Conservation (phyloP, 1,284 basidiomycete species). For the Cryptococcus depauperatus region DNA sequence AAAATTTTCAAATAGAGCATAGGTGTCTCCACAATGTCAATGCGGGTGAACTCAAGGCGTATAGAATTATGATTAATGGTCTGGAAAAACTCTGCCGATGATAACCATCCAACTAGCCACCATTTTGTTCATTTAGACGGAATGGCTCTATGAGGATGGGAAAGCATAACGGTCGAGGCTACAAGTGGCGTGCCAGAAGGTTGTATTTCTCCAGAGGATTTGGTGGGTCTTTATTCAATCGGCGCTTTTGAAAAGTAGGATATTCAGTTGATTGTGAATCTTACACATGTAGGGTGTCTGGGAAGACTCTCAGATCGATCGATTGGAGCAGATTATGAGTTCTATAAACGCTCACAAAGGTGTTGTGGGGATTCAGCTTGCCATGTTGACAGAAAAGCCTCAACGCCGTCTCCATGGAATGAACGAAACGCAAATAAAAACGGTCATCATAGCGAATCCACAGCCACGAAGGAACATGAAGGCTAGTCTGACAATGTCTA, state of each 20-base stretch:
- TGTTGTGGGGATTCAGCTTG: conserved; percentile 69
- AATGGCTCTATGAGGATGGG: conserved; percentile 48
- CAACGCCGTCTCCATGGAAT: conserved; percentile 57
- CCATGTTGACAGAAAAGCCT: conserved; percentile 71
- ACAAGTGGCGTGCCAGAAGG: conserved; percentile 68
- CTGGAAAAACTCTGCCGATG: conserved; percentile 55
- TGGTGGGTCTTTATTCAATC: no score
- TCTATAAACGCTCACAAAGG: conserved; percentile 63
- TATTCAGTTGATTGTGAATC: no score
- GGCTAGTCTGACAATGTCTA: conserved; percentile 62
- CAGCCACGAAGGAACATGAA: conserved; percentile 48
- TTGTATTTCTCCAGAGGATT: conserved; percentile 50
- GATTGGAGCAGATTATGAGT: conserved; percentile 61
- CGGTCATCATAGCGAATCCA: conserved; percentile 37
- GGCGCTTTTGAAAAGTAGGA: no score
- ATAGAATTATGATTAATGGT: neutral
- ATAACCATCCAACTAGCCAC: conserved; percentile 67
- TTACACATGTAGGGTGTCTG: conserved; percentile 53
- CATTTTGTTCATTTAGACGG: conserved; percentile 66
- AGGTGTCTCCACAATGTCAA: conserved; percentile 60
- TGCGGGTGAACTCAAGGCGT: conserved; percentile 25
- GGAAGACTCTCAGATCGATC: conserved; percentile 62
- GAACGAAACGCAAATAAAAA: conserved; percentile 23
- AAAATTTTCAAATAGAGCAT: conserved; percentile 57
- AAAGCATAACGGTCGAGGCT: conserved; percentile 60